Base-by-base conservation (phyloP, 2,329 filamentous ascomycete species). In the Cytospora mali region DNA sequence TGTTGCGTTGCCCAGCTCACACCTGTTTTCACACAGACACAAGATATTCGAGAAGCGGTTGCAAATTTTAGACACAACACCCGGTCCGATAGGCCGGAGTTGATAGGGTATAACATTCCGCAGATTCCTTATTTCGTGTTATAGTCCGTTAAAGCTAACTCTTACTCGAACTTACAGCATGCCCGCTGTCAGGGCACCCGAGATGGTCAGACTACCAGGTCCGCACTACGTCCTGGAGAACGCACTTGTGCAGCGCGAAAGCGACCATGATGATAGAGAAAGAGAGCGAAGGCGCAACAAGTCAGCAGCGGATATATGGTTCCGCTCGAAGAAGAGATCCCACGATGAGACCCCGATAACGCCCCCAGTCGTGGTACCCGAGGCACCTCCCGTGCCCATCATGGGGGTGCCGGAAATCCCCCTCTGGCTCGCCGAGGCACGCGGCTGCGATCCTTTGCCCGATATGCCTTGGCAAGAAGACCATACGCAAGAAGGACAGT, bases 161-260 rank as follows among this genome's bases (percentile, higher is more conserved):
- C 6, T 13, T n/a, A 9, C 31, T 29, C n/a, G n/a, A 18, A n/a
- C 1, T 27, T 55, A 2, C 57, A 66, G 64, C 16, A 52, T 61
- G 46, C 64, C 62, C 2, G 58, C 58, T 6, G 33, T 53, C 18
- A 60, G 58, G 27, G 52, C 62, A 2, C 49, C 56, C 16, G 54
- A 61, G 9, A 61, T 46, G 16, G 29, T 63, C 48, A 57, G 63
- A 14, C 42, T 65, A n/a, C 65, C 65, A 28, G 59, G 59, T 9
- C 56, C 63, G 6, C 62, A 61, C 33, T 63, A 58, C 42, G 53
- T 66, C 18, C 58, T 66, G 18, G 65, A 66, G 23, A 58, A 58
- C 11, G 60, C 62, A 1, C 49, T 63, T 25, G 51, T 35, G 6
- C 29, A 58, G n/a, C 35, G 23, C 1, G 18, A n/a, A 9, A 7